phyloP scores from a whole-genome alignment of 2,329 filamentous ascomycete genomes.

The Talaromyces sp. region DNA sequence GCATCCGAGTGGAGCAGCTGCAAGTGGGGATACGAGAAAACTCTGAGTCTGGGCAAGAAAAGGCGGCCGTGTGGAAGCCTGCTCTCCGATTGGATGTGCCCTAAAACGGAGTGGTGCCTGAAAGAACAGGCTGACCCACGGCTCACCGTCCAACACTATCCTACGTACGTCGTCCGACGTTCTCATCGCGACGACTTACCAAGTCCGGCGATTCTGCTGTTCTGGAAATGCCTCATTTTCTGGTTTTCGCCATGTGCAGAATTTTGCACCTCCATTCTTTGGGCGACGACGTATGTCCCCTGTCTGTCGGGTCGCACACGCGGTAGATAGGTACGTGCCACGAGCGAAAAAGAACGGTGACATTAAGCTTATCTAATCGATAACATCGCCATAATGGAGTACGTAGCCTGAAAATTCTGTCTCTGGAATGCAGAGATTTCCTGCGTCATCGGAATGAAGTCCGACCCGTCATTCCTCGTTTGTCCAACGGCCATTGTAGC shows the following conservation, averaged over 20 bases:
- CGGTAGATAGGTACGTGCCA: background rate
- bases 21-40: background rate
- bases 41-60: background rate
- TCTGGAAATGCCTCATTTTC: background rate
- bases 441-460: slow-evolving; percentile 1
- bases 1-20: background rate
- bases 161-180: background rate
- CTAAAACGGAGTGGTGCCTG: background rate
- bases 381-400: background rate
- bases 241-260: background rate
- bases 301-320: background rate
- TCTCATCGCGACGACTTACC: slow-evolving; percentile 9
- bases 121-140: slow-evolving; percentile 11
- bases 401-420: background rate
- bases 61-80: background rate
- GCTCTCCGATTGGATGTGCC: slow-evolving; percentile 1
- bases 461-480: background rate
- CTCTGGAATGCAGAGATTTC: background rate
- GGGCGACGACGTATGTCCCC: too few species aligned
- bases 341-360: background rate
- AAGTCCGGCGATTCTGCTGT: slow-evolving; percentile 13
- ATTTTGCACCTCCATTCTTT: background rate
- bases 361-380: slow-evolving; percentile 16
- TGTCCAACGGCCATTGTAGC: background rate
- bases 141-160: background rate